phyloP scores from a whole-genome alignment of 1,139 yeast genomes.

The Geotrichum candidum region DNA sequence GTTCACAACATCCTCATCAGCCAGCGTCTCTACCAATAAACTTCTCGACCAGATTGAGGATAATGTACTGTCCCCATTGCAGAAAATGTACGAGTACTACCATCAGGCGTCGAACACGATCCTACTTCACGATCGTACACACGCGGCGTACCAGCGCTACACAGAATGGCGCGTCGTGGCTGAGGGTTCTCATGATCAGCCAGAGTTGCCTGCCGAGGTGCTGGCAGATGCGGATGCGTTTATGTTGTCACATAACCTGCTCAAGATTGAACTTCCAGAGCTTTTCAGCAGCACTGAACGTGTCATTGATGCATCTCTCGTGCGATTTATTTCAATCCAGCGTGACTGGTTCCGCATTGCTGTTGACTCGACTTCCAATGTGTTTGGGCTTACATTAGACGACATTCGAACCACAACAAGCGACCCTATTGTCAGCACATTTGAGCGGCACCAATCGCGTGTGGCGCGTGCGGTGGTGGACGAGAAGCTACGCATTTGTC shows the following conservation, averaged over 20 bases:
- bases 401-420: not conserved
- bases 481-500: constrained; percentile 3
- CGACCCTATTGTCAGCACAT: constrained; percentile 3
- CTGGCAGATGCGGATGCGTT: constrained; percentile 21
- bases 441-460: not conserved
- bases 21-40: constrained; percentile 23
- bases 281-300: constrained; percentile 24
- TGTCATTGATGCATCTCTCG: constrained; percentile 23
- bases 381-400: constrained; percentile 9
- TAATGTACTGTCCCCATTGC: constrained; percentile 27
- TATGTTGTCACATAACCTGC: constrained; percentile 25
- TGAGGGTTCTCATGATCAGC: constrained; percentile 10
- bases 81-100: constrained; percentile 13
- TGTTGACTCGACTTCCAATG: constrained; percentile 26
- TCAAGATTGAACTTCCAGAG: constrained; percentile 30
- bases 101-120: not conserved
- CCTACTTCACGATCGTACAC: constrained; percentile 2
- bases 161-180: not conserved
- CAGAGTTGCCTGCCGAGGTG: constrained; percentile 9
- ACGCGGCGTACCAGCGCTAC: constrained; percentile 1
- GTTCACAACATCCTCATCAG: constrained; percentile 23
- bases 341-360: constrained; percentile 26
- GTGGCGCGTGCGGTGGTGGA: not conserved
- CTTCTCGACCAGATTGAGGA: constrained; percentile 23
- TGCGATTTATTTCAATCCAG: constrained; percentile 25